Percentiles rank a stretch among this genome's conserved stretches.
These are phyloP conservation scores for Theileria equi DNA, from an alignment of 169 alveolate genomes.

Conservation along the genomic window DNA sequence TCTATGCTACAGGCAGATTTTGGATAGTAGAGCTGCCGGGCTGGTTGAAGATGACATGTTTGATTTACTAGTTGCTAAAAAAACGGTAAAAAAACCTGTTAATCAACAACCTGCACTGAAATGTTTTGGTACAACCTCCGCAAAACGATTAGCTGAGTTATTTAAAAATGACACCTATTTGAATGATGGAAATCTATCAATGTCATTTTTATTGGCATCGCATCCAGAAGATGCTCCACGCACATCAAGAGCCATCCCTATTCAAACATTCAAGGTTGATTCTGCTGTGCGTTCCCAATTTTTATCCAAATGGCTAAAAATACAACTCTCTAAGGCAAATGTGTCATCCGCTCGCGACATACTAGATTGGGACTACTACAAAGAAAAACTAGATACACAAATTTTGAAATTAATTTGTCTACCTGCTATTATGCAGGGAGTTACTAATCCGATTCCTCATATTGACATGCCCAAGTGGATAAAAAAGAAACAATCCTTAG, in stretches of 20 bases:
- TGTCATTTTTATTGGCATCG: constrained; percentile 87
- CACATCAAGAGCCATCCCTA: constrained; percentile 96
- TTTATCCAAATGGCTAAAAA: constrained; percentile 79
- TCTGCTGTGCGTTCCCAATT: constrained; percentile 71
- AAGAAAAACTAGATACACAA: constrained; percentile 90
- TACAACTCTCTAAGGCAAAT: constrained; percentile 78
- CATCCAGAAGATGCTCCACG: constrained; percentile 90
- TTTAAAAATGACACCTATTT: constrained; percentile 82
- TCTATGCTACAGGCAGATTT: constrained; percentile 86
- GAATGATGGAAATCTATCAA: constrained; percentile 79
- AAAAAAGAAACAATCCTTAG: constrained; percentile 67
- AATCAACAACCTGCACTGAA: constrained; percentile 89
- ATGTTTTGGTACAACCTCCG: constrained; percentile 92
- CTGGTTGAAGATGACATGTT: constrained; percentile 87
- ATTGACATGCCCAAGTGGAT: constrained; percentile 95
- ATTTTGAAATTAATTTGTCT: constrained; percentile 90
- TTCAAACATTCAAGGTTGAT: constrained; percentile 86
- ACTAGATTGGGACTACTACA: constrained; percentile 96
- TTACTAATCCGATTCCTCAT: constrained; percentile 90
- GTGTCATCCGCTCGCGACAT: constrained; percentile 86
- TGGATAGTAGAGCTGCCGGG: constrained; percentile 88
- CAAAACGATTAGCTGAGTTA: constrained; percentile 90
- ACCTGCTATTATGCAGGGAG: constrained; percentile 94
- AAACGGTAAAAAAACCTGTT: constrained; percentile 86
- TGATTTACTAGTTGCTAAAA: constrained; percentile 89